These are phyloP conservation scores for Thelonectria rubi DNA, from an alignment of 2,329 filamentous ascomycete genomes.

Conservation along the genomic window DNA sequence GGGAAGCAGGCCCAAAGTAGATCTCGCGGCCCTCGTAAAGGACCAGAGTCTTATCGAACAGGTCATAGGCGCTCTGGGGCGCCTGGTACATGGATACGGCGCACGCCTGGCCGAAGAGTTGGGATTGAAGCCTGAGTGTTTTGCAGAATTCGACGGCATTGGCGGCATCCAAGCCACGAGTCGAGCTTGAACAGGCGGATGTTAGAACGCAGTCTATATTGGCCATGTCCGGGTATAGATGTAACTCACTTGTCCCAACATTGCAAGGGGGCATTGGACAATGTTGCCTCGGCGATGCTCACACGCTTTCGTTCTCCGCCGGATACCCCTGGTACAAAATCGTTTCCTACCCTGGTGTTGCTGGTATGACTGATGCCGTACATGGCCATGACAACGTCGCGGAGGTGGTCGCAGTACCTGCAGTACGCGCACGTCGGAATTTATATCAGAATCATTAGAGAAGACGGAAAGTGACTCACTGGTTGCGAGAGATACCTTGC, in stretches of 20 bases:
- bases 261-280: slow-evolving; percentile 55
- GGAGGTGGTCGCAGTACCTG: slow-evolving; percentile 54
- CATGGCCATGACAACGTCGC: slow-evolving; percentile 68
- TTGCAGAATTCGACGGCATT: slow-evolving; percentile 33
- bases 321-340: slow-evolving; percentile 72
- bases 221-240: neutral
- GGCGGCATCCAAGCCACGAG: slow-evolving; percentile 36
- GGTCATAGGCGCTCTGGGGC: slow-evolving; percentile 62
- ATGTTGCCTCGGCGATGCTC: slow-evolving; percentile 74
- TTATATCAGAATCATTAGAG: too few relatives aligned
- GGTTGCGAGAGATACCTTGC: neutral
- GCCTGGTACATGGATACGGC: slow-evolving; percentile 66
- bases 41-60: slow-evolving; percentile 73
- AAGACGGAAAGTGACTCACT: neutral
- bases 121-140: slow-evolving; percentile 29
- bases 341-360: slow-evolving; percentile 75
- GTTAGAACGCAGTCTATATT: neutral
- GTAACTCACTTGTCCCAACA: slow-evolving; percentile 40
- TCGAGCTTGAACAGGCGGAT: slow-evolving; percentile 10
- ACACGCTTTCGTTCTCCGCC: slow-evolving; percentile 81
- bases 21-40: slow-evolving; percentile 73
- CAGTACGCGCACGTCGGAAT: neutral
- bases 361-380: slow-evolving; percentile 78
- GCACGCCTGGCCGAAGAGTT: slow-evolving; percentile 28
- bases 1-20: slow-evolving; percentile 66